Evolutionary conservation across 768 basidiomycete genomes (phyloP).

Genomic region (Mycena albidolilacea): DNA sequence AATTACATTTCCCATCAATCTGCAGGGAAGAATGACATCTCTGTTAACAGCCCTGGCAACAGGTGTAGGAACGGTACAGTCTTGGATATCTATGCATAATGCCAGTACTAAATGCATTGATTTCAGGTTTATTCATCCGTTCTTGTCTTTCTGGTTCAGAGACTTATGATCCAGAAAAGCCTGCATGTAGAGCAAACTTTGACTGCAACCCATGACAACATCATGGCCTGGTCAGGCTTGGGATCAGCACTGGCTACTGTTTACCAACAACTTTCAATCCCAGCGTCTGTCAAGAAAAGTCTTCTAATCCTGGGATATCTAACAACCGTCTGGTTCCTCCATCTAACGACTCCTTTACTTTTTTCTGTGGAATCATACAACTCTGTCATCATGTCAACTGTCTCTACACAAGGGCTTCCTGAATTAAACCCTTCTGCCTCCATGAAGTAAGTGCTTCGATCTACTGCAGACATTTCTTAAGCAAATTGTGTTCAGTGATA

Average conservation of each 20-base stretch:
- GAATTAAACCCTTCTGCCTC: conserved; percentile 4
- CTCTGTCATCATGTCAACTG: neutral
- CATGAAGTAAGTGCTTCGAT: conserved; percentile 2
- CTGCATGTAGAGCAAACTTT: neutral
- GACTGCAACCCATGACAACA: conserved; percentile 6
- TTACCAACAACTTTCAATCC: conserved; percentile 8
- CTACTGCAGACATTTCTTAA: neutral
- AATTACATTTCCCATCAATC: neutral
- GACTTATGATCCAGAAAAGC: conserved; percentile 4
- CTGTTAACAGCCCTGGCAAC: conserved; percentile 1
- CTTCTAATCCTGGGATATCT: conserved; percentile 1
- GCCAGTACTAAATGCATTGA: neutral
- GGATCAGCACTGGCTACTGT: conserved; percentile 4
- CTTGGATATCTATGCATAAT: no score
- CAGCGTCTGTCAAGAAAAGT: neutral
- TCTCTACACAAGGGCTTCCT: conserved; percentile 1
- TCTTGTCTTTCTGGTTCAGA: conserved; percentile 2
- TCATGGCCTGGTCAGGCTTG: conserved; percentile 2
- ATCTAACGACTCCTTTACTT: conserved; percentile 1
- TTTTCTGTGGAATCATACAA: neutral
- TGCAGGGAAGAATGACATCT: conserved; percentile 4
- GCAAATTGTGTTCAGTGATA: neutral
- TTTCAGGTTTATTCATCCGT: neutral
- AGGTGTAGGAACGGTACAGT: neutral
- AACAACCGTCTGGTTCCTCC: neutral